Evolutionary conservation across 2,329 filamentous ascomycete genomes (phyloP).

Genomic region (Apiospora marii): DNA sequence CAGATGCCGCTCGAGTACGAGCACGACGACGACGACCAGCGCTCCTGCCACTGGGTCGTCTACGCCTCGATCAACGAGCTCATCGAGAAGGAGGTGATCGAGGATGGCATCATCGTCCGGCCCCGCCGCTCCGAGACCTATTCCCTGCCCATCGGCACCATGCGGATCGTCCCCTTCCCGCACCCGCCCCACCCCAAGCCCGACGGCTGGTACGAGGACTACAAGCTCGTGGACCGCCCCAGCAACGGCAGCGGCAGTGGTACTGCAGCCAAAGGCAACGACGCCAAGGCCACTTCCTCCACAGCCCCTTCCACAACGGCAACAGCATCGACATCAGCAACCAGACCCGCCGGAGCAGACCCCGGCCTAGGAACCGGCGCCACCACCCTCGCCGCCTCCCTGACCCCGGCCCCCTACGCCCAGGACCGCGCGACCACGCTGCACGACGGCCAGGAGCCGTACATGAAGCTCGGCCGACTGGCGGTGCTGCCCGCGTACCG

Average conservation of each 20-base stretch:
- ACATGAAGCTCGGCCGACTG: constrained; percentile 82
- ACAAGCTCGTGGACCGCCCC: constrained; percentile 43
- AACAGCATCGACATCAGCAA: constrained; percentile 29
- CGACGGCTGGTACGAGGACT: constrained; percentile 58
- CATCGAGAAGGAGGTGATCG: constrained; percentile 51
- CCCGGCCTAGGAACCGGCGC: constrained; percentile 30
- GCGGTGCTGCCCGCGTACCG: constrained; percentile 74
- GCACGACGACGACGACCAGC: constrained; percentile 80
- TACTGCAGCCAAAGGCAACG: constrained; percentile 81
- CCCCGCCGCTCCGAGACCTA: constrained; percentile 54
- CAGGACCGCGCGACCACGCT: constrained; percentile 56
- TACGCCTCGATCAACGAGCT: constrained; percentile 70
- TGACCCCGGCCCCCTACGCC: constrained; percentile 32
- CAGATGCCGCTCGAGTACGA: constrained; percentile 70
- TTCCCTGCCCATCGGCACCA: constrained; percentile 71
- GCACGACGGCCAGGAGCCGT: constrained; percentile 73
- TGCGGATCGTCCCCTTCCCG: constrained; percentile 84
- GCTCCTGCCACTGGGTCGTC: constrained; percentile 87
- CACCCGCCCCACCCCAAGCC: constrained; percentile 69
- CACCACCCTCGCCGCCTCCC: constrained; percentile 32
- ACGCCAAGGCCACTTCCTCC: background rate
- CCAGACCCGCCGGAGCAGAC: constrained; percentile 29
- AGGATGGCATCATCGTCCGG: constrained; percentile 51
- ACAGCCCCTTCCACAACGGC: background rate
- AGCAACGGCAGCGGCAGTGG: constrained; percentile 66